Evolutionary conservation across 371 early-diverging fungal species (phyloP).

Genomic region (Apophysomyces sp.): DNA sequence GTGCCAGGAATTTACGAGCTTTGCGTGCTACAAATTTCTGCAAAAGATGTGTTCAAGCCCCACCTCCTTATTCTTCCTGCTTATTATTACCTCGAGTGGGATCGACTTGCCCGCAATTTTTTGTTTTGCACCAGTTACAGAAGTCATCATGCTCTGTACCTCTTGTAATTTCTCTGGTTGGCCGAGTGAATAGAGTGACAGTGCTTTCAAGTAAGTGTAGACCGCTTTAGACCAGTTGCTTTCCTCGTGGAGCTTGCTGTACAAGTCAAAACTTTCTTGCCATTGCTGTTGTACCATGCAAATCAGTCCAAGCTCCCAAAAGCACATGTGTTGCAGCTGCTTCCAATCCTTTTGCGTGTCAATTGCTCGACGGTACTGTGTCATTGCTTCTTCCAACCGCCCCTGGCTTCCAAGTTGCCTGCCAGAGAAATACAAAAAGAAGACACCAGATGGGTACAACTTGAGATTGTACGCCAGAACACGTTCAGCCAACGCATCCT

Average conservation of each 20-base stretch:
- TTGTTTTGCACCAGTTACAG: slow-evolving; percentile 51
- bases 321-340: slow-evolving; percentile 67
- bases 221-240: slow-evolving; percentile 74
- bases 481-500: slow-evolving; percentile 33
- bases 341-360: slow-evolving; percentile 57
- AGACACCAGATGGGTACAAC: slow-evolving; percentile 52
- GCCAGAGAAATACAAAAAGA: slow-evolving; percentile 61
- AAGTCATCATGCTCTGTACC: slow-evolving; percentile 41
- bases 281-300: slow-evolving; percentile 44
- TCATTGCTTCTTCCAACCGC: slow-evolving; percentile 48
- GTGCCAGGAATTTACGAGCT: slow-evolving; percentile 59
- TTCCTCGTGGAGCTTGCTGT: slow-evolving; percentile 53
- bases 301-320: slow-evolving; percentile 65
- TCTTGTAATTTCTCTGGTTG: slow-evolving; percentile 4
- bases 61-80: background rate
- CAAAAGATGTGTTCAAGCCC: background rate
- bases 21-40: slow-evolving; percentile 72
- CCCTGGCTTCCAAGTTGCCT: slow-evolving; percentile 45
- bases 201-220: slow-evolving; percentile 61
- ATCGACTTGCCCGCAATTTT: slow-evolving; percentile 75
- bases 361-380: slow-evolving; percentile 36
- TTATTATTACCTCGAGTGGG: slow-evolving; percentile 55
- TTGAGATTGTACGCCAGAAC: slow-evolving; percentile 36
- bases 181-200: slow-evolving; percentile 40
- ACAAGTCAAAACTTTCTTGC: slow-evolving; percentile 48